These are phyloP conservation scores for Chytridium lagenaria DNA, from an alignment of 371 early-diverging fungal species.

Conservation along the genomic window DNA sequence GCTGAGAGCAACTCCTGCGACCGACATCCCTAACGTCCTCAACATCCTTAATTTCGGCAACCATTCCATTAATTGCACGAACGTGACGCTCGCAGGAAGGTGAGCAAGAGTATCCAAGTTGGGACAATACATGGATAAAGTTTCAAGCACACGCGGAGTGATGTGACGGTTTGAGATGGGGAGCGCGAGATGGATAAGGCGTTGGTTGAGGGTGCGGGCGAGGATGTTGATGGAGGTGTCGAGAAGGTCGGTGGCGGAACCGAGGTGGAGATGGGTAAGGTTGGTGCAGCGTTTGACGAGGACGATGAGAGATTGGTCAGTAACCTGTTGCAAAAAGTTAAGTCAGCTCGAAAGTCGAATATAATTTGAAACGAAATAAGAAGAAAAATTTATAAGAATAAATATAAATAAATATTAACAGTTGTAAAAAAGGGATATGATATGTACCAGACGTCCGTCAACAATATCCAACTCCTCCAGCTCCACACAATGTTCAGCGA, in stretches of 20 bases:
- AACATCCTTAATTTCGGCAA: constrained; percentile 23
- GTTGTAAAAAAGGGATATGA: not conserved
- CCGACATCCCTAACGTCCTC: constrained; percentile 21
- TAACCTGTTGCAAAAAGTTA: too few relatives aligned
- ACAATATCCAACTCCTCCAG: constrained; percentile 39
- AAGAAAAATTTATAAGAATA: too few relatives aligned
- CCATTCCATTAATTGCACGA: constrained; percentile 6
- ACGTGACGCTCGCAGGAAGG: constrained; percentile 22
- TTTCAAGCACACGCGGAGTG: constrained; percentile 14
- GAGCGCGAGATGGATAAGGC: constrained; percentile 28
- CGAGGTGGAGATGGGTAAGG: constrained; percentile 31
- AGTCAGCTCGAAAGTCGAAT: too few relatives aligned
- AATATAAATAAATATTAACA: constrained; percentile 3
- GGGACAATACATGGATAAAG: constrained; percentile 21
- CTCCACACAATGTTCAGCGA: constrained; percentile 32
- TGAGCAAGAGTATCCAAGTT: constrained; percentile 21
- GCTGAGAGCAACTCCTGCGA: not conserved
- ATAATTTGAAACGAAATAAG: too few relatives aligned
- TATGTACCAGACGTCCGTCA: constrained; percentile 30
- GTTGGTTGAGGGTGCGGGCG: constrained; percentile 20
- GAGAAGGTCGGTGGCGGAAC: constrained; percentile 25
- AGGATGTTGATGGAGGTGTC: constrained; percentile 34
- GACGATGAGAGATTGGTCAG: constrained; percentile 38
- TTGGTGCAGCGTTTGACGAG: constrained; percentile 31
- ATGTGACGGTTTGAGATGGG: constrained; percentile 29